These are phyloP conservation scores for Talaromyces verruculosus DNA, from an alignment of 2,329 filamentous ascomycete genomes.

Conservation along the genomic window DNA sequence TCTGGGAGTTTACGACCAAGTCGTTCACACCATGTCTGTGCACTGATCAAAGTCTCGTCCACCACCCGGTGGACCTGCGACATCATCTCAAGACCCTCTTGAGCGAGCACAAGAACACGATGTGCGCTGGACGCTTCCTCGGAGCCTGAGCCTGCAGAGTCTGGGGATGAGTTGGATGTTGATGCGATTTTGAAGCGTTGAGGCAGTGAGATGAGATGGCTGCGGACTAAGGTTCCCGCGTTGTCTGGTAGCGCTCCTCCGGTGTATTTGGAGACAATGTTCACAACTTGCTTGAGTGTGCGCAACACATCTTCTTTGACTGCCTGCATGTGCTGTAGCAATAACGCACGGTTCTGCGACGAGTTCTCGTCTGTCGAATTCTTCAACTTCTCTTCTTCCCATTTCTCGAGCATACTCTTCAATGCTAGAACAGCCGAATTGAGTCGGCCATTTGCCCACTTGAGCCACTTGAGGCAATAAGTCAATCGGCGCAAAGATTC, in stretches of 20 bases:
- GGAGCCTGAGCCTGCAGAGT: slow-evolving; percentile 35
- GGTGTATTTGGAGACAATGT: slow-evolving; percentile 83
- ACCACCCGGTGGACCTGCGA: slow-evolving; percentile 83
- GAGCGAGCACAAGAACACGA: slow-evolving; percentile 78
- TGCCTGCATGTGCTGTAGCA: slow-evolving; percentile 44
- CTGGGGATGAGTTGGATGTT: slow-evolving; percentile 44
- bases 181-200: slow-evolving; percentile 76
- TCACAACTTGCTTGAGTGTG: slow-evolving; percentile 71
- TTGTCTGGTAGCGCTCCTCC: slow-evolving; percentile 91
- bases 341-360: slow-evolving; percentile 48
- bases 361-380: slow-evolving; percentile 29
- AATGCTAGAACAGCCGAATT: slow-evolving; percentile 72
- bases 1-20: slow-evolving; percentile 57
- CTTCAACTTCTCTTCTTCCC: slow-evolving; percentile 58
- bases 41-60: slow-evolving; percentile 83
- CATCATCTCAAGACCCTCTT: slow-evolving; percentile 93
- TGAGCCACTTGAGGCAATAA: slow-evolving; percentile 77
- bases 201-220: slow-evolving; percentile 80
- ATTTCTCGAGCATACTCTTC: slow-evolving; percentile 75
- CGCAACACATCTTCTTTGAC: slow-evolving; percentile 23
- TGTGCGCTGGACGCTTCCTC: slow-evolving; percentile 63
- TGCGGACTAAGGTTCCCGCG: slow-evolving; percentile 75
- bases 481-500: slow-evolving; percentile 81
- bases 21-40: slow-evolving; percentile 85
- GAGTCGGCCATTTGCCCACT: slow-evolving; percentile 79